Evolutionary conservation across 176 grass and related monocot genomes (phyloP).

Genomic region (Tillandsia leiboldiana): DNA sequence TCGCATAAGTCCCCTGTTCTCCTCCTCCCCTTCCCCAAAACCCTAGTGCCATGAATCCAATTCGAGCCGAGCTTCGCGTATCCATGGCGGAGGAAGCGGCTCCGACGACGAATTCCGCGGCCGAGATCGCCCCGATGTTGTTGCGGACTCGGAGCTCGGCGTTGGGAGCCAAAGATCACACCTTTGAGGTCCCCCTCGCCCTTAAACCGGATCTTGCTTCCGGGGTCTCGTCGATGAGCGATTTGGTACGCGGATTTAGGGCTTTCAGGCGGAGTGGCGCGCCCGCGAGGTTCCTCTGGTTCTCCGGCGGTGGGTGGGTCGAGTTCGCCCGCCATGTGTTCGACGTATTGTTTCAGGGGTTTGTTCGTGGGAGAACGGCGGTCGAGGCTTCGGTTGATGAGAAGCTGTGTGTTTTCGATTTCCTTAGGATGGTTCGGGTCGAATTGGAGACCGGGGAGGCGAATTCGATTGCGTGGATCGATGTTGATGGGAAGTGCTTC

Average conservation of each 20-base stretch:
- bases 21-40: not conserved
- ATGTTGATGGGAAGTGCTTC: constrained; percentile 46
- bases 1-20: not conserved
- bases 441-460: constrained; percentile 31
- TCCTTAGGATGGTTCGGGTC: constrained; percentile 46
- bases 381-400: constrained; percentile 20
- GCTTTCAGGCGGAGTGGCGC: constrained; percentile 35
- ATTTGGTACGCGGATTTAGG: constrained; percentile 13
- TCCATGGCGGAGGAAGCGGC: not conserved
- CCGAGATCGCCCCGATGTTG: not conserved
- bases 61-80: not conserved
- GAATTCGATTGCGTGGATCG: constrained; percentile 66
- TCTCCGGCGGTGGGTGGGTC: constrained; percentile 42
- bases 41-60: too few species aligned
- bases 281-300: constrained; percentile 53
- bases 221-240: not conserved
- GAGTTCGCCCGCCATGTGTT: constrained; percentile 34
- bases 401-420: constrained; percentile 46
- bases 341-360: constrained; percentile 22
- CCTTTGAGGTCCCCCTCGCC: constrained; percentile 16
- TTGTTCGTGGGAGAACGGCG: constrained; percentile 23
- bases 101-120: not conserved
- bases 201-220: constrained; percentile 13
- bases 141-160: too few species aligned
- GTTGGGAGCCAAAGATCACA: not conserved